phyloP scores from a whole-genome alignment of 2,329 filamentous ascomycete genomes.

The Fusarium pseudocircinatum region DNA sequence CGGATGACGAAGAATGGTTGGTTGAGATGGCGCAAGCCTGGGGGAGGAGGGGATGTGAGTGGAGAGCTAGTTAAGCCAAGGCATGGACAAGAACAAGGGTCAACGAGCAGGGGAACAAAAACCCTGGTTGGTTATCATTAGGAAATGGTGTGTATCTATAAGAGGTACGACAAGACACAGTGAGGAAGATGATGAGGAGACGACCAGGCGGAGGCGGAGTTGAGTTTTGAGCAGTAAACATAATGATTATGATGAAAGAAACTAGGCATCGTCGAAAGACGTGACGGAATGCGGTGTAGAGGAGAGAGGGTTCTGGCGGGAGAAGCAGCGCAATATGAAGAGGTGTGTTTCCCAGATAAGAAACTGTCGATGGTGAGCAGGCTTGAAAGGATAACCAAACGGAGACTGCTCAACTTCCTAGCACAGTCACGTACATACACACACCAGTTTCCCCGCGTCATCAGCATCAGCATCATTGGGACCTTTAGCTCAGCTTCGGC shows the following conservation, averaged over 20 bases:
- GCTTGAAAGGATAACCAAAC: neutral
- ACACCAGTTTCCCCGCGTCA: constrained; percentile 12
- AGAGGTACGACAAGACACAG: constrained; percentile 32
- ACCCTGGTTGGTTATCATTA: constrained; percentile 23
- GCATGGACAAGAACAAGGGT: constrained; percentile 35
- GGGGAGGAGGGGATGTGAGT: constrained; percentile 26
- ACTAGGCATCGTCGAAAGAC: neutral
- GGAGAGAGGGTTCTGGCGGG: constrained; percentile 14
- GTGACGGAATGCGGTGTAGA: constrained; percentile 12
- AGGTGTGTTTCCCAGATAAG: constrained; percentile 8
- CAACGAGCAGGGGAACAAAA: constrained; percentile 24
- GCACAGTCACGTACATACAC: constrained; percentile 1
- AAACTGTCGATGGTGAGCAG: constrained; percentile 3
- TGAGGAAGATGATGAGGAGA: constrained; percentile 10
- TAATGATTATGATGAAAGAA: constrained; percentile 15
- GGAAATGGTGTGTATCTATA: constrained; percentile 21
- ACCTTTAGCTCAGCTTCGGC: constrained; percentile 23
- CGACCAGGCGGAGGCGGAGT: constrained; percentile 11
- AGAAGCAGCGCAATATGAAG: neutral
- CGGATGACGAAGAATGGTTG: constrained; percentile 50
- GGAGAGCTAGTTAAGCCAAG: constrained; percentile 29
- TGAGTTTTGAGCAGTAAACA: neutral
- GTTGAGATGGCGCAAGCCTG: constrained; percentile 45
- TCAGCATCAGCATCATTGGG: constrained; percentile 30
- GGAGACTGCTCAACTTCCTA: neutral